Conservation (phyloP, 768 basidiomycete genomes). For the Xerocomellus amylosporus region DNA sequence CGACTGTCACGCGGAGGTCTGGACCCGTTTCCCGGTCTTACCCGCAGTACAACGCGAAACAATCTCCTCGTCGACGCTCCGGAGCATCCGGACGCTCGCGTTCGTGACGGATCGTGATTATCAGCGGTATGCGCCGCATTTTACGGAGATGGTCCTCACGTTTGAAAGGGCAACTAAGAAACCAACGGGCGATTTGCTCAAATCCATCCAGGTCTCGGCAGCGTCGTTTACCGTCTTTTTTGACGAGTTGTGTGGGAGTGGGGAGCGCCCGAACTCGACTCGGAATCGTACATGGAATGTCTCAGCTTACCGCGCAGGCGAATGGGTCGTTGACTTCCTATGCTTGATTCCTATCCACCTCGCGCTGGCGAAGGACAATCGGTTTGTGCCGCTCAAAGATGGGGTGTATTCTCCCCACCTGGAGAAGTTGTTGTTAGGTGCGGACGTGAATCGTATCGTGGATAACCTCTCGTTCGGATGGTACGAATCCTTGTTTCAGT, state of each 20-base stretch:
- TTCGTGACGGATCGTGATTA: constrained; percentile 44
- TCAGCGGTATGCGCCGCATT: constrained; percentile 40
- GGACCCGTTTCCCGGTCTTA: constrained; percentile 59
- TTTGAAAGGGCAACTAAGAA: constrained; percentile 54
- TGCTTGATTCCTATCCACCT: constrained; percentile 66
- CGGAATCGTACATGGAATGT: constrained; percentile 22
- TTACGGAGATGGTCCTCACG: constrained; percentile 39
- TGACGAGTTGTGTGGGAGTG: constrained; percentile 6
- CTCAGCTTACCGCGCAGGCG: constrained; percentile 47
- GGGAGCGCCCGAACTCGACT: not conserved
- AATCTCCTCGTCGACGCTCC: constrained; percentile 33
- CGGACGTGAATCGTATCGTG: constrained; percentile 55
- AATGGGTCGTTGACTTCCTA: constrained; percentile 60
- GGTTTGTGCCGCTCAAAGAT: constrained; percentile 60
- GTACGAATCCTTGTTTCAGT: constrained; percentile 64
- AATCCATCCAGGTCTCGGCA: constrained; percentile 36
- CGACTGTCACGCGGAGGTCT: constrained; percentile 54
- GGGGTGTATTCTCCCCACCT: constrained; percentile 48
- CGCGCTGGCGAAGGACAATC: constrained; percentile 56
- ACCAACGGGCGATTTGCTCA: constrained; percentile 46
- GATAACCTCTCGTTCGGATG: constrained; percentile 57
- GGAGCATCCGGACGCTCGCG: constrained; percentile 36
- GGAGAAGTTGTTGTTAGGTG: constrained; percentile 55
- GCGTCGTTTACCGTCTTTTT: constrained; percentile 30
- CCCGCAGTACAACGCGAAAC: constrained; percentile 50